Evolutionary conservation across 495 filamentous ascomycete species (phyloP).

Genomic region (Clohesyomyces aquaticus): DNA sequence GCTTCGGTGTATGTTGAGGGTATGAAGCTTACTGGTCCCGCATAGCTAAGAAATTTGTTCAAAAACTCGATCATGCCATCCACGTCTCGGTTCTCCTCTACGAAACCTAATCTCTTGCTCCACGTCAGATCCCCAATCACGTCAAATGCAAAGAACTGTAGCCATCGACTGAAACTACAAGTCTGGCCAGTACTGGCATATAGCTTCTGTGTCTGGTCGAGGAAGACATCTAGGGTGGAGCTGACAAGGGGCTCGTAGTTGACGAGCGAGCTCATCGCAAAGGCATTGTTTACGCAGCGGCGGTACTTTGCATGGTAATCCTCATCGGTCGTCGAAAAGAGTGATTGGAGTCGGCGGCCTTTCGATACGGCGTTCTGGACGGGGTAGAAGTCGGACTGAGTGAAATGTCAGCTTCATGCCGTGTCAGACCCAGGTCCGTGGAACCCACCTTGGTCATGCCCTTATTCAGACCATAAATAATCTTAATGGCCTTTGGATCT

Average conservation of each 20-base stretch:
- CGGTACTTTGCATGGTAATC: slow-evolving; percentile 72
- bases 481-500: slow-evolving; percentile 67
- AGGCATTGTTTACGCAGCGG: slow-evolving; percentile 70
- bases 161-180: slow-evolving; percentile 72
- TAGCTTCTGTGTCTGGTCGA: slow-evolving; percentile 62
- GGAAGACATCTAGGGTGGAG: slow-evolving; percentile 64
- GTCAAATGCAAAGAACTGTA: slow-evolving; percentile 81
- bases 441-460: slow-evolving; percentile 70
- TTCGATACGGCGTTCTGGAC: slow-evolving; percentile 68
- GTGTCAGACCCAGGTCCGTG: slow-evolving; percentile 3
- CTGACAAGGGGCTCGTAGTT: slow-evolving; percentile 77
- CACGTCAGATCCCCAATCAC: slow-evolving; percentile 61
- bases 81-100: slow-evolving; percentile 49
- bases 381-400: slow-evolving; percentile 70
- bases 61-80: slow-evolving; percentile 51
- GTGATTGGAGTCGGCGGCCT: slow-evolving; percentile 66
- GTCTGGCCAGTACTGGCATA: slow-evolving; percentile 56
- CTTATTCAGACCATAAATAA: slow-evolving; percentile 81
- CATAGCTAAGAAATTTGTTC: slow-evolving; percentile 52
- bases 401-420: slow-evolving; percentile 3
- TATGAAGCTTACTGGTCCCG: slow-evolving; percentile 45
- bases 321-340: slow-evolving; percentile 80
- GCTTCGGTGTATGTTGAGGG: neutral
- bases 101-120: slow-evolving; percentile 49
- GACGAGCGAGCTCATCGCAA: slow-evolving; percentile 71